Evolutionary conservation across 495 filamentous ascomycete genomes (phyloP), one percentile per base, ranked within the genome.

Genomic region (Penicillium atrosanguineum): DNA sequence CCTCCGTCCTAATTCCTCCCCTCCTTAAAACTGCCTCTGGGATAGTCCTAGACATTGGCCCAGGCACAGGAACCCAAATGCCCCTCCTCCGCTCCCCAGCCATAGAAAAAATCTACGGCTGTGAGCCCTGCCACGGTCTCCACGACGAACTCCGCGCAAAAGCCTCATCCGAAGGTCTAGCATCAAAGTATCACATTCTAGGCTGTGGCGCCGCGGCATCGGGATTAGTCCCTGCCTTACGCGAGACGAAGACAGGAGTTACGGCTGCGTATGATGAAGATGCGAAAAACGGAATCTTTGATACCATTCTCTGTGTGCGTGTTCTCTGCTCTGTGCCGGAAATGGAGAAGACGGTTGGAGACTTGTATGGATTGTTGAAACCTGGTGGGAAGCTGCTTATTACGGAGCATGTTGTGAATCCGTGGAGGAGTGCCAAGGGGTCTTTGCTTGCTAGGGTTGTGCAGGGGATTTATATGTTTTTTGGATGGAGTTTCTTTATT

Each of bases 241-340:
- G 68, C 53, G 64, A 65, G 15, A 72, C 76, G 4, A 73, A 69
- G 5, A 69, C 89, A 0, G 47, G 54, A 4, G 42, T 61, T 1
- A 46, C 41, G 14, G 60, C 55, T 20, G 29, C 23, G 21, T 57
- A 55, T 14, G 57, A 58, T 2, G 11, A 2, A 0, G 31, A 59
- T 16, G 4, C 37, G 0, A 20, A 18, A 37, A 67, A 60, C n/a
- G 82, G 66, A 0, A 73, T 77, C 20, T 80, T 89, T 25, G 88
- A 92, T 59, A 84, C 81, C 36, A 81, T 91, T 36, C 73, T 90
- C 42, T 82, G 82, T 14, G 72, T 89, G 41, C 79, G 87, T 9
- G 89, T 88, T 44, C 73, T 92, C 5, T 92, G 88, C 69, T 84
- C 81, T 46, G 85, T 91, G 48, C 86, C 86, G 1, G 70, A 83